These are phyloP conservation scores for Hawksworthiomyces lignivorus DNA, from an alignment of 2,329 filamentous ascomycete genomes.

Conservation along the genomic window DNA sequence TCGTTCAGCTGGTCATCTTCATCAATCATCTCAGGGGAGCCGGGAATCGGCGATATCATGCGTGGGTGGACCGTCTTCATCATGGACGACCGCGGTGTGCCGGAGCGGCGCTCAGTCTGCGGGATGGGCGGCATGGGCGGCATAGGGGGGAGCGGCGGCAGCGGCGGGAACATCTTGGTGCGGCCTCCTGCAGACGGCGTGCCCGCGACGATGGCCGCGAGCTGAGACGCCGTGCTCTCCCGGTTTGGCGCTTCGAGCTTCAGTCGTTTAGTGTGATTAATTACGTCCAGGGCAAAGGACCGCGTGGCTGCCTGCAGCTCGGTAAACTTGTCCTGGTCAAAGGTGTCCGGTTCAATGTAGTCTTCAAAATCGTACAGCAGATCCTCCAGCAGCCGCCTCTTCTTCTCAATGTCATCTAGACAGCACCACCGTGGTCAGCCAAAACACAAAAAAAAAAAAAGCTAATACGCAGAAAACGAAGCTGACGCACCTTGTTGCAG, in stretches of 20 bases:
- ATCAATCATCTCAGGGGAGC: neutral
- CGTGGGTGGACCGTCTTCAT: constrained; percentile 11
- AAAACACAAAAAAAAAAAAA: too few species aligned
- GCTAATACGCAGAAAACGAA: too few species aligned
- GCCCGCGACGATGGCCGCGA: neutral
- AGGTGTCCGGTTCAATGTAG: constrained; percentile 30
- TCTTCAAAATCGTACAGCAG: constrained; percentile 38
- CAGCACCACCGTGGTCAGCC: too few species aligned
- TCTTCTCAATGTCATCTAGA: constrained; percentile 23
- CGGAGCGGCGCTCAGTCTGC: constrained; percentile 8
- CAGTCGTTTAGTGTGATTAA: constrained; percentile 29
- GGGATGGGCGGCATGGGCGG: constrained; percentile 1
- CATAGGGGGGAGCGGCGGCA: constrained; percentile 21
- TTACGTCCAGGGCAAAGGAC: constrained; percentile 30
- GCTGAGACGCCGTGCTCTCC: constrained; percentile 1
- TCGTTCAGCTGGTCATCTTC: constrained; percentile 7
- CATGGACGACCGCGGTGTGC: neutral
- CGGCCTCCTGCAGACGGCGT: constrained; percentile 5
- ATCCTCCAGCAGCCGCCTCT: constrained; percentile 27
- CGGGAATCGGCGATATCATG: neutral
- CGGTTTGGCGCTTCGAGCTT: constrained; percentile 19
- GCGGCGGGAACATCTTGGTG: constrained; percentile 18
- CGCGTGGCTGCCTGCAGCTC: constrained; percentile 32
- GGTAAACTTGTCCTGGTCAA: constrained; percentile 27
- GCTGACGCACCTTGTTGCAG: constrained; percentile 25